phyloP scores from a whole-genome alignment of 2,329 filamentous ascomycete species.

The Botrytis byssoidea region DNA sequence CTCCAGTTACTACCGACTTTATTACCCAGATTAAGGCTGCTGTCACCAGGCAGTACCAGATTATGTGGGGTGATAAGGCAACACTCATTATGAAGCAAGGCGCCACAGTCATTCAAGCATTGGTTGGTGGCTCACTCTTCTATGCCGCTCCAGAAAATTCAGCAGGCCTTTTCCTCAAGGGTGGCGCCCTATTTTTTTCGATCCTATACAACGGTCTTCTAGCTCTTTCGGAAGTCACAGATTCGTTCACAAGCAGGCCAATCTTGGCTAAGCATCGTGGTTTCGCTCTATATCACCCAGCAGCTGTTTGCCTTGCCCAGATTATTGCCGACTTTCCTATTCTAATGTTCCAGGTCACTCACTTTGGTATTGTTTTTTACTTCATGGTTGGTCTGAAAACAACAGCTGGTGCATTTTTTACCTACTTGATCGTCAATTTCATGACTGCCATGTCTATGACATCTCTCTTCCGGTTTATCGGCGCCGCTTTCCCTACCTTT shows the following conservation, averaged over 20 bases:
- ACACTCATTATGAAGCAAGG: conserved; percentile 63
- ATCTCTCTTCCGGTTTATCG: conserved; percentile 53
- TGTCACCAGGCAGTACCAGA: conserved; percentile 61
- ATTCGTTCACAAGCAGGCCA: neutral
- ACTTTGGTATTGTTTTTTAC: conserved; percentile 59
- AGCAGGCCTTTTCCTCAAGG: conserved; percentile 46
- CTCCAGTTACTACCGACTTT: conserved; percentile 47
- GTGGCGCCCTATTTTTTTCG: neutral
- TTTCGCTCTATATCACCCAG: neutral
- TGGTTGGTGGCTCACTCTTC: conserved; percentile 66
- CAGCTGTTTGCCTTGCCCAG: neutral
- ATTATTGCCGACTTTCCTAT: conserved; percentile 49
- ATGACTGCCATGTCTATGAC: conserved; percentile 43
- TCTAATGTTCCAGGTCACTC: conserved; percentile 55
- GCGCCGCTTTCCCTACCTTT: conserved; percentile 59
- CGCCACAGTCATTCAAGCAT: conserved; percentile 55
- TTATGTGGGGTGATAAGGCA: conserved; percentile 62
- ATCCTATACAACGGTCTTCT: neutral
- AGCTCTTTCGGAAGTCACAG: neutral
- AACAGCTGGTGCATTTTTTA: conserved; percentile 42
- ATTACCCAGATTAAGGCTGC: conserved; percentile 55
- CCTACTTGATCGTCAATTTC: neutral
- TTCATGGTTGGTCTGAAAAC: conserved; percentile 61
- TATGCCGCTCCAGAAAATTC: conserved; percentile 60
- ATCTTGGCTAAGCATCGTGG: neutral